These are phyloP conservation scores for Wickerhamomyces silvicola DNA, from an alignment of 805 yeast species.

Conservation along the genomic window DNA sequence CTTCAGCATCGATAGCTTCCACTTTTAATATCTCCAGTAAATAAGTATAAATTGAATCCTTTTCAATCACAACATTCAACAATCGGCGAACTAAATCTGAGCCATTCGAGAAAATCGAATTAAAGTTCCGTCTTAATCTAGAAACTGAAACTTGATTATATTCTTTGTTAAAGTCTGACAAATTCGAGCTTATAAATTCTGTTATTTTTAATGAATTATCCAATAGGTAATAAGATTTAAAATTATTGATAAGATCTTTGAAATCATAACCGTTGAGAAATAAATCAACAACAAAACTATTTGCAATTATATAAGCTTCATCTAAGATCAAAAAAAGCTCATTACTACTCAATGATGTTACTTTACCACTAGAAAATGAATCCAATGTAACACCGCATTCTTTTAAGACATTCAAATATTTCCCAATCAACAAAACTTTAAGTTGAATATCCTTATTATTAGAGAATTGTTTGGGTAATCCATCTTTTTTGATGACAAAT, in stretches of 20 bases:
- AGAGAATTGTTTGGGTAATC: conserved; percentile 60
- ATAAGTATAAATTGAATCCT: conserved; percentile 32
- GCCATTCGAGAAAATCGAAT: conserved; percentile 5
- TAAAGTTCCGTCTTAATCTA: conserved; percentile 27
- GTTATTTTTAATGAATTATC: conserved; percentile 45
- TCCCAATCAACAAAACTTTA: conserved; percentile 77
- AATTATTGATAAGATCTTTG: conserved; percentile 34
- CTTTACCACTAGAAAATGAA: conserved; percentile 15
- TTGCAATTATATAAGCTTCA: conserved; percentile 62
- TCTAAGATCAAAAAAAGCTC: conserved; percentile 51
- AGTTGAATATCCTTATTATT: conserved; percentile 46
- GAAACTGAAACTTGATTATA: conserved; percentile 25
- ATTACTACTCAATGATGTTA: conserved; percentile 29
- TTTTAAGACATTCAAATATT: conserved; percentile 66
- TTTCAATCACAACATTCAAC: conserved; percentile 34
- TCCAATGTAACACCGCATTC: conserved; percentile 43
- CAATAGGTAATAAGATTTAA: conserved; percentile 55
- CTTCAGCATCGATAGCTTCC: conserved; percentile 48
- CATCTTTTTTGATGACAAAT: conserved; percentile 68
- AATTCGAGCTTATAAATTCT: conserved; percentile 43
- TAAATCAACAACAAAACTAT: conserved; percentile 48
- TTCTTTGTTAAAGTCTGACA: conserved; percentile 44
- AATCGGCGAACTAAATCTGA: conserved; percentile 21
- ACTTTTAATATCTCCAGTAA: conserved; percentile 46
- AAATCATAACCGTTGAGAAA: conserved; percentile 58